A percentile compares a stretch with the other conserved stretches of the same genome.
phyloP scores from a whole-genome alignment of 306 rosid genomes.

The Quercus parvula region DNA sequence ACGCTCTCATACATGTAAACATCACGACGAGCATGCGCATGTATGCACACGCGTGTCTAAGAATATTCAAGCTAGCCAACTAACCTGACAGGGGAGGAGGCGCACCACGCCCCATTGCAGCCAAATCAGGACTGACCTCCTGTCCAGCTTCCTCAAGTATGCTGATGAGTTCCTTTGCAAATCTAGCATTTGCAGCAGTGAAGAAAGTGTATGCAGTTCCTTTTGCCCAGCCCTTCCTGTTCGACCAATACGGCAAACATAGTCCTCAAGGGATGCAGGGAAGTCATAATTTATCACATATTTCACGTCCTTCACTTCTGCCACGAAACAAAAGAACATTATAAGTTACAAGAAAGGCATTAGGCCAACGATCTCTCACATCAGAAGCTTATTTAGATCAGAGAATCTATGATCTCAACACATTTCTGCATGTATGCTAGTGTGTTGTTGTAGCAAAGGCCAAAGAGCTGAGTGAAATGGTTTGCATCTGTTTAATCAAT shows the following conservation, averaged over 20 bases:
- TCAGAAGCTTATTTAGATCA: neutral
- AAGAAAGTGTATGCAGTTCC: conserved; percentile 98
- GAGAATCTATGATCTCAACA: neutral
- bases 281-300: conserved; percentile 91
- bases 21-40: neutral
- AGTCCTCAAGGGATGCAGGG: conserved; percentile 98
- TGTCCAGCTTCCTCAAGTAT: conserved; percentile 97
- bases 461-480: neutral
- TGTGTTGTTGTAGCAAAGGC: neutral
- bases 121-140: conserved; percentile 86
- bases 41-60: neutral
- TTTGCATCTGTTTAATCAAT: neutral
- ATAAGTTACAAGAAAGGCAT: neutral
- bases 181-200: conserved; percentile 95
- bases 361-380: neutral
- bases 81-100: conserved; percentile 93
- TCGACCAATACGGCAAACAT: conserved; percentile 96
- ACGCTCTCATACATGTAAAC: neutral
- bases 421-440: neutral
- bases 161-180: conserved; percentile 80
- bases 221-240: conserved; percentile 99
- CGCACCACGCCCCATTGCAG: conserved; percentile 96
- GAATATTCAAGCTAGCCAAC: conserved; percentile 12
- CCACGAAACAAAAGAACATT: conserved; percentile 14
- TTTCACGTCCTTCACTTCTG: conserved; percentile 96